Base-by-base conservation (phyloP, 768 basidiomycete species). In the Russula griseocarnosa region DNA sequence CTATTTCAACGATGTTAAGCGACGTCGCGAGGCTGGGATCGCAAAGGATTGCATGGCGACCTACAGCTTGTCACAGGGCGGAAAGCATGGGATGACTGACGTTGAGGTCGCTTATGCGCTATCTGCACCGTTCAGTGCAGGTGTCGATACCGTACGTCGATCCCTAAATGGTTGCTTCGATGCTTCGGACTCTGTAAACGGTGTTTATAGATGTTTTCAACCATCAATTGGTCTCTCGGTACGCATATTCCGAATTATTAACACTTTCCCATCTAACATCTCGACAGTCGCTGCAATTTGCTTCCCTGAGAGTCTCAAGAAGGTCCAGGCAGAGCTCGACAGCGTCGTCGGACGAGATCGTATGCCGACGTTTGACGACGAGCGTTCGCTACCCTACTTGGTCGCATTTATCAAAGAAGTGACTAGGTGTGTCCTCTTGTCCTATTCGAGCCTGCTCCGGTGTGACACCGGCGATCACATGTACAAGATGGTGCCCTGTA, bases 241-340 rank as follows among this genome's bases (percentile, higher is more conserved):
- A 54, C 36, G 63, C 18, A 51, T n/a, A 30, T 6, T 18, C 9
- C 16, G 9, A 24, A 38, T 18, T 13, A n/a, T 3, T 44, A 55
- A 28, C 13, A 10, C 18, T 22, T 57, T 14, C 3, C 14, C 30
- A 11, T 58, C 46, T 67, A 24, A 60, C 26, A 14, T n/a, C 20
- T 18, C 11, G 9, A 36, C 20, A 58, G 52, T 55, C n/a, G 63
- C 51, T 51, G 60, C 40, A 47, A n/a, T 63, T 13, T 32, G 56
- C 9, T 63, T 64, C 46, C 69, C 69, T 11, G 63, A 69, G 3
- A 42, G 57, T 28, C 30, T 58, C 26, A 51, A 54, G 42, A 64
- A 54, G 44, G 61, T 67, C 13, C 69, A 70, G 49, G 61, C 54
- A 1, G 69, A 69, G 20, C 47, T 69, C 44, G 63, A 67, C 36